Percentiles rank a stretch among this genome's conserved stretches.
Conservation (phyloP, 108 stramenopile genomes). For the Nannochloropsis granulata region DNA sequence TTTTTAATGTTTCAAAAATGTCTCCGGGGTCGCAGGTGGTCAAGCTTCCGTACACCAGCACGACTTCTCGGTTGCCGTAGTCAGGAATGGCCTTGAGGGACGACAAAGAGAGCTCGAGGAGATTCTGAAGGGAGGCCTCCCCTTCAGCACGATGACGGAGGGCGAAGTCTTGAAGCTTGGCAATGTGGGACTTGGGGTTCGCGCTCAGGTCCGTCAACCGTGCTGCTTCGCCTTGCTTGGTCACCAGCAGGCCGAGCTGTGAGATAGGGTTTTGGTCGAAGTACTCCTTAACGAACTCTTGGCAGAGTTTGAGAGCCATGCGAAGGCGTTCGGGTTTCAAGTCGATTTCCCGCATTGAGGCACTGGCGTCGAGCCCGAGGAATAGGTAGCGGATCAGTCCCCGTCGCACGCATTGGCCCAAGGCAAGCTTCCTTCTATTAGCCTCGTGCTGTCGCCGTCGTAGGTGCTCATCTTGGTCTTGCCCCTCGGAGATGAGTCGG, state of each 20-base stretch:
- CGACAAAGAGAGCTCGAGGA: conserved; percentile 23
- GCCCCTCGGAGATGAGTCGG: not conserved
- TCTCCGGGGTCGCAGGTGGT: conserved; percentile 40
- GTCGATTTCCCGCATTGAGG: conserved; percentile 24
- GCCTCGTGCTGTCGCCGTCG: not conserved
- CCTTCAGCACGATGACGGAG: not conserved
- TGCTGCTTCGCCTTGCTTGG: conserved; percentile 33
- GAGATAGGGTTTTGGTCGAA: conserved; percentile 44
- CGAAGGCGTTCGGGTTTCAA: conserved; percentile 17
- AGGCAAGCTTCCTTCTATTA: not conserved
- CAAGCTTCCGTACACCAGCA: conserved; percentile 36
- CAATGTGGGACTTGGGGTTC: conserved; percentile 34
- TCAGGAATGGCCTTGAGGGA: conserved; percentile 28
- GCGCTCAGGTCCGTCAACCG: conserved; percentile 36
- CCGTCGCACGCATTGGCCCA: not conserved
- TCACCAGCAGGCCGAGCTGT: conserved; percentile 36
- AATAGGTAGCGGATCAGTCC: conserved; percentile 33
- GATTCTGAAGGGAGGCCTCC: conserved; percentile 34
- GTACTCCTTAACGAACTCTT: conserved; percentile 35
- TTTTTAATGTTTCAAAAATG: conserved; percentile 34
- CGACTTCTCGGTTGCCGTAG: conserved; percentile 37
- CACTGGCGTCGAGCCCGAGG: conserved; percentile 24
- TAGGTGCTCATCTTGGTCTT: not conserved
- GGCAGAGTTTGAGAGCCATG: conserved; percentile 1
- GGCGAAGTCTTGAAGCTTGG: conserved; percentile 2